Evolutionary conservation across 2,329 filamentous ascomycete genomes (phyloP).

Genomic region (Aphanocladium album): DNA sequence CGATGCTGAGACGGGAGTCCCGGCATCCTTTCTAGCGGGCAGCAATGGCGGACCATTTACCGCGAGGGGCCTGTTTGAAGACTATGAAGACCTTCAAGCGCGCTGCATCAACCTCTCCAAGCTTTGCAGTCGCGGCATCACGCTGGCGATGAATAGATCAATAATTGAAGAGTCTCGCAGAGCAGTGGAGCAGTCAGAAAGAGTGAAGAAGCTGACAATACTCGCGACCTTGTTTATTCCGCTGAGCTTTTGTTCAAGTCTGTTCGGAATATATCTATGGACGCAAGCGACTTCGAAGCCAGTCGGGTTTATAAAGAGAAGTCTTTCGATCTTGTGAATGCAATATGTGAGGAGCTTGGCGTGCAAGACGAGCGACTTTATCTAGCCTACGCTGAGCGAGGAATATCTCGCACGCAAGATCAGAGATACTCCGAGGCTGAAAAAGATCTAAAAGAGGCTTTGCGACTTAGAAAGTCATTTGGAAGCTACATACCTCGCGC

Average conservation of each 20-base stretch:
- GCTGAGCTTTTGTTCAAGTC: constrained; percentile 12
- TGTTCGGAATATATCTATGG: constrained; percentile 13
- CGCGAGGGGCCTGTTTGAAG: constrained; percentile 3
- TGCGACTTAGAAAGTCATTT: constrained; percentile 10
- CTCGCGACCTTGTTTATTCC: constrained; percentile 15
- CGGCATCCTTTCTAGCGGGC: too few relatives aligned
- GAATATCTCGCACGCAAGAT: constrained; percentile 13
- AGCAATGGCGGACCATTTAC: background rate
- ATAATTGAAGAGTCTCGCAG: constrained; percentile 14
- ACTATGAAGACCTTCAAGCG: constrained; percentile 10
- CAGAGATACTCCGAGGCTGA: constrained; percentile 8
- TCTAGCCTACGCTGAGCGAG: constrained; percentile 14
- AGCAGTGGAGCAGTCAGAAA: constrained; percentile 14
- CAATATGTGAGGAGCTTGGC: constrained; percentile 9
- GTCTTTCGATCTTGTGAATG: constrained; percentile 12
- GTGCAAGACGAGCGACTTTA: constrained; percentile 14
- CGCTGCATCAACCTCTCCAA: constrained; percentile 12
- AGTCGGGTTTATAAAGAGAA: constrained; percentile 13
- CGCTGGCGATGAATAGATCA: constrained; percentile 13
- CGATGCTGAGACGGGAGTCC: too few relatives aligned
- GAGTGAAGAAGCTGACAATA: constrained; percentile 13
- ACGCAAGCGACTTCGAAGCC: constrained; percentile 13
- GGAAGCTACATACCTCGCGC: constrained; percentile 14
- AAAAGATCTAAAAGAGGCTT: constrained; percentile 12
- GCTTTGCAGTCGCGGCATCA: constrained; percentile 12